Percentiles rank a stretch among this genome's conserved stretches.
Conservation (phyloP, 2,329 filamentous ascomycete species). For the Pseudogymnoascus sp. region DNA sequence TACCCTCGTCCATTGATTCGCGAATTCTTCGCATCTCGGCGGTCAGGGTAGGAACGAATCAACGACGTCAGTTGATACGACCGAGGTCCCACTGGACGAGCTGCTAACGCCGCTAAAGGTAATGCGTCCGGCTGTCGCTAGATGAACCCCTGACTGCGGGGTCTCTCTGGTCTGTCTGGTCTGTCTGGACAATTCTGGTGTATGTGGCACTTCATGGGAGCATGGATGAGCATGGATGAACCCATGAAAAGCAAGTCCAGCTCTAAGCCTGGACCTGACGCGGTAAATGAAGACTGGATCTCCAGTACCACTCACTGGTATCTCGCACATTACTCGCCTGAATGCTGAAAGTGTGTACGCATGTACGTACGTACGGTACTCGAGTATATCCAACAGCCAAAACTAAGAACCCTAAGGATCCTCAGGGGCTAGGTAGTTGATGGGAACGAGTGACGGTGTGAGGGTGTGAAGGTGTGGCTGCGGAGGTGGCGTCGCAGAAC, state of each 20-base stretch:
- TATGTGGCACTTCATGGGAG: background rate
- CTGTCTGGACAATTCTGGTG: background rate
- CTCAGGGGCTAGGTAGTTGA: background rate
- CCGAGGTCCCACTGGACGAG: background rate
- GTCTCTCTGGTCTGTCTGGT: background rate
- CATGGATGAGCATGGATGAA: slow-evolving; percentile 3
- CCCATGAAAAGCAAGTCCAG: background rate
- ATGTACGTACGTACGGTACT: background rate
- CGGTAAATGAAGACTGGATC: background rate
- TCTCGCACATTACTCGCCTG: background rate
- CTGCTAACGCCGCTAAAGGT: background rate
- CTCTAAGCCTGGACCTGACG: slow-evolving; percentile 4
- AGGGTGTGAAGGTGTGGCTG: no score
- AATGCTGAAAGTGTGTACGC: background rate
- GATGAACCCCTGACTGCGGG: background rate
- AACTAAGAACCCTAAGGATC: background rate
- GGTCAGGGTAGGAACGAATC: background rate
- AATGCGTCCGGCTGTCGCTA: background rate
- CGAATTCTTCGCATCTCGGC: background rate
- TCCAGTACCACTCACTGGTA: background rate
- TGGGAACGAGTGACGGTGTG: background rate
- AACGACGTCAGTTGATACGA: background rate
- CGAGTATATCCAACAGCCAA: background rate
- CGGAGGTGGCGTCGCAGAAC: background rate
- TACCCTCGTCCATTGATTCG: slow-evolving; percentile 4